Evolutionary conservation across 169 alveolate genomes (phyloP).

Genomic region (Babesia bigemina): DNA sequence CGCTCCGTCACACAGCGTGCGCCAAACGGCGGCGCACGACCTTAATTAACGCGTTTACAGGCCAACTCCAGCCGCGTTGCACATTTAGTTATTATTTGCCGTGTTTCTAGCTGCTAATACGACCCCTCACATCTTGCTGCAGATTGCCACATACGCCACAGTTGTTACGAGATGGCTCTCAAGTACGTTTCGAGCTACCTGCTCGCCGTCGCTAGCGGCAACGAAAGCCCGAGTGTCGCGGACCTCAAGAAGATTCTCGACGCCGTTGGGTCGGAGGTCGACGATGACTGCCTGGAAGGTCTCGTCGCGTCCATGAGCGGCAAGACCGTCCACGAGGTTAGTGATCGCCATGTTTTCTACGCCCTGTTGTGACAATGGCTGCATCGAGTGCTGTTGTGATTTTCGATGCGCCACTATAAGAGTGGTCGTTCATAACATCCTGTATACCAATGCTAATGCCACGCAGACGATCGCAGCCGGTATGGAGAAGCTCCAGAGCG

Average conservation of each 20-base stretch:
- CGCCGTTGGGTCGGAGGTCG: constrained; percentile 78
- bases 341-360: background rate
- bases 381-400: background rate
- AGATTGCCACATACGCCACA: constrained; percentile 6
- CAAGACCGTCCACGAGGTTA: constrained; percentile 73
- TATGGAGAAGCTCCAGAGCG: constrained; percentile 69
- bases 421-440: background rate
- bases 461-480: constrained; percentile 72
- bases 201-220: constrained; percentile 77
- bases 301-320: constrained; percentile 71
- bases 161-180: constrained; percentile 68
- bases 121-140: too few relatives aligned
- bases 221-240: constrained; percentile 72
- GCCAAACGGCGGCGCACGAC: background rate
- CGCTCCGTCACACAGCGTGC: background rate
- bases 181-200: constrained; percentile 80
- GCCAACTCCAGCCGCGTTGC: too few relatives aligned
- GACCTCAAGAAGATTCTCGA: constrained; percentile 74
- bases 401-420: background rate
- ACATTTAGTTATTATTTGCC: too few relatives aligned
- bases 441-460: constrained; percentile 7
- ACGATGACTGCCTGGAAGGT: constrained; percentile 71
- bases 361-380: background rate
- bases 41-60: background rate
- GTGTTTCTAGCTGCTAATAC: too few relatives aligned